Evolutionary conservation across 2,329 filamentous ascomycete species (phyloP).

Genomic region (Nemania sp.): DNA sequence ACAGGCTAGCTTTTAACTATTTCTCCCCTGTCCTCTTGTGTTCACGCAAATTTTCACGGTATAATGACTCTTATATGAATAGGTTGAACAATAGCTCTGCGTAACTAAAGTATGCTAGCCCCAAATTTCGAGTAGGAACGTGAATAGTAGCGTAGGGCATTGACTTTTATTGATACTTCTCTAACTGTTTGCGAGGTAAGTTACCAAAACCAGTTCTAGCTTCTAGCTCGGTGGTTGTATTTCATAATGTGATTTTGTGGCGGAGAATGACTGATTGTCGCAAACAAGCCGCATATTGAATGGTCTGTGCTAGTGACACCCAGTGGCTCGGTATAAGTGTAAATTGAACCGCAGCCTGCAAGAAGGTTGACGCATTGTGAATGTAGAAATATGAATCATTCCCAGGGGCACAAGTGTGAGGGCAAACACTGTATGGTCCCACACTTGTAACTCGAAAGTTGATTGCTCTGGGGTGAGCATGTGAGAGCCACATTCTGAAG

Average conservation of each 20-base stretch:
- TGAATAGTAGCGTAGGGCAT: not conserved
- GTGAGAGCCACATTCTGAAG: not conserved
- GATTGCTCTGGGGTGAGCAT: not conserved
- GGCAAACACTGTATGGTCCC: slow-evolving; percentile 18
- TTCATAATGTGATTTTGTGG: too few relatives aligned
- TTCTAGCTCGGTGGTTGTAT: too few relatives aligned
- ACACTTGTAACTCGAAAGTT: not conserved
- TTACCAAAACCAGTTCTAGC: not conserved
- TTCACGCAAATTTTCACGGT: too few relatives aligned
- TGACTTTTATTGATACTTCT: not conserved
- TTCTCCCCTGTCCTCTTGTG: not conserved
- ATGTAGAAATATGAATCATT: slow-evolving; percentile 10
- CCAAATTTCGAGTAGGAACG: not conserved
- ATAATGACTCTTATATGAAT: too few relatives aligned
- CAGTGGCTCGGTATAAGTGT: not conserved
- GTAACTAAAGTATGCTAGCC: not conserved
- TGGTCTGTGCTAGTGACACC: slow-evolving; percentile 1
- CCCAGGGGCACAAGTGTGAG: not conserved
- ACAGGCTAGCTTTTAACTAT: not conserved
- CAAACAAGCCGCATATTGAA: not conserved
- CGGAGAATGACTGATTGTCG: not conserved
- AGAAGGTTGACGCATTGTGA: not conserved
- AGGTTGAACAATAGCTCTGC: not conserved
- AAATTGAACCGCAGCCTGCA: slow-evolving; percentile 4
- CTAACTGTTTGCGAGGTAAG: too few relatives aligned